Conservation (phyloP, 148 eudicot genomes). For the Polygonum maritimum region DNA sequence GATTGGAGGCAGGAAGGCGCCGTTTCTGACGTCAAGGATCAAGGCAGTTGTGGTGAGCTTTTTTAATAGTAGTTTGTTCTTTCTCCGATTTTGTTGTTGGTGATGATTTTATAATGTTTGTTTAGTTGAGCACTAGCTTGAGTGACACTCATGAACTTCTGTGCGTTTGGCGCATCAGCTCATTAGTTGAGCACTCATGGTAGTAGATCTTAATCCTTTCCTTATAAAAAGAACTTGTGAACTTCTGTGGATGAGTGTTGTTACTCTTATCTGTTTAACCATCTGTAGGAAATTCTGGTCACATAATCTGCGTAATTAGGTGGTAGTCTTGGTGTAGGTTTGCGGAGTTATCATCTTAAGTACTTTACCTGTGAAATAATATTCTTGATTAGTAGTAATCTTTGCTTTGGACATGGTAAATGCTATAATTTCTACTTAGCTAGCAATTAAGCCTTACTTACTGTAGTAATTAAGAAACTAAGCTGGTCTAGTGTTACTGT, state of each 20-base stretch:
- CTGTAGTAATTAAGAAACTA: background rate
- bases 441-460: background rate
- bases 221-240: too few species aligned
- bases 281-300: background rate
- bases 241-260: background rate
- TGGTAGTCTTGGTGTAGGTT: background rate
- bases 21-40: slow-evolving; percentile 68
- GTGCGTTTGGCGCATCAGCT: too few species aligned
- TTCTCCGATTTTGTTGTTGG: background rate
- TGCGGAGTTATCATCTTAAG: background rate
- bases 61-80: background rate
- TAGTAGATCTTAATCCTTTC: too few species aligned
- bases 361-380: too few species aligned
- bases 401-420: background rate
- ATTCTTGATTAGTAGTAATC: background rate
- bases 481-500: background rate
- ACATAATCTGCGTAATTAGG: background rate
- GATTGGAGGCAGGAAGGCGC: slow-evolving; percentile 81
- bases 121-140: background rate
- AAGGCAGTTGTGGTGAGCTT: slow-evolving; percentile 68
- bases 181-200: too few species aligned
- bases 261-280: background rate
- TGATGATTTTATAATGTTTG: background rate
- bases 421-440: background rate
- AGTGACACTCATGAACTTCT: background rate